Evolutionary conservation across 805 yeast species (phyloP), one percentile per base, ranked within the genome.

Genomic region (Kodamaea laetipori): DNA sequence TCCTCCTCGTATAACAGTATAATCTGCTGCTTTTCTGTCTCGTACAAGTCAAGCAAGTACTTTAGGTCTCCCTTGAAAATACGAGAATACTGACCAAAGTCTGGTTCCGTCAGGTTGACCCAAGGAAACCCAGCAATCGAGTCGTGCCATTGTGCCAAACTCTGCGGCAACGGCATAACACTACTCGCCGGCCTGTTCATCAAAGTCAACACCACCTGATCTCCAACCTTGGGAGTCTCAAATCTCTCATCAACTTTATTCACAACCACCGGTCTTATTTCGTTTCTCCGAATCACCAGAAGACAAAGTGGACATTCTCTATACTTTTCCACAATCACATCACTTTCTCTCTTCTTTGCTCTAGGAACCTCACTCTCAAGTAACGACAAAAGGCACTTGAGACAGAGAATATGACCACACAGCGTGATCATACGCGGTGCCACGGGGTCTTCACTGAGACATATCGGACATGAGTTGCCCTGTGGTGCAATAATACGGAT

Each of bases 341-440:
- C 53, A 24, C 59, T 49, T 52, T 69, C 69, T 36, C 66, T 63
- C 39, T 67, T 63, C 51, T 68, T 64, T 40, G 61, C 61, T 15
- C 52, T 54, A 1, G 76, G 76, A 2, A 71, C 61, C 44, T 71
- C 74, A 13, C 82, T 80, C 27, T 78, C 85, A 34, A 88, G 67
- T 54, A 86, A 78, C 35, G 90, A 78, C 43, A 90, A 61, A 23
- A 92, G 63, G 61, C 99, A 94, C 10, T 90, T 80, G 43, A 80
- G 73, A 58, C 99, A 94, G 56, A 94, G 80, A 11, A 90, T 76
- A 59, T 94, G 99, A 4, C 99, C 99, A 67, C 99, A 94, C 9
- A 82, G 76, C 4, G 73, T 67, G 21, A 89, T 82, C 98, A 94
- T 95, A 43, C 98, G 71, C 2, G 99, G 97, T 0, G 97, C 97